Base-by-base conservation (phyloP, 176 grass and related monocot species). In the Raddia distichophylla region DNA sequence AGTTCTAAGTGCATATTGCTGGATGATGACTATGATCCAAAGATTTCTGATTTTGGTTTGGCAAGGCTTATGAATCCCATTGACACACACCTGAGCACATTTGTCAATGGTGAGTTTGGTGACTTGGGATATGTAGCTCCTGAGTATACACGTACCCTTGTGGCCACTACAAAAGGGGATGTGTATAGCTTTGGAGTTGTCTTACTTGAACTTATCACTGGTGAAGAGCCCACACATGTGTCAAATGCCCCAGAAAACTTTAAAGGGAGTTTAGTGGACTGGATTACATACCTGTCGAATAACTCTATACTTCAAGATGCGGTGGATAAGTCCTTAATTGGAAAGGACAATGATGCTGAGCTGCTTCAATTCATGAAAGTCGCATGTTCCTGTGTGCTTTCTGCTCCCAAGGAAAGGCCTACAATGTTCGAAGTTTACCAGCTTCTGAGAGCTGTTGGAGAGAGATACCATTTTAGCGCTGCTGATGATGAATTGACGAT, bases 41-140 rank as follows among this genome's bases (percentile, higher is more conserved):
- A 95, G 63, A 98, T 98, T 55, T 95, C 95, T 19, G 95, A 98
- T 75, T 98, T 98, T 50, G 95, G 95, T 14, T n/a, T 98, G 74
- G 95, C 95, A 74, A 88, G 90, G 89, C 92, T 94, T 64, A 98
- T 98, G 95, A 98, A 98, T 89, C 90, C 92, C 13, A 82, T 98
- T 42, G 92, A 98, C 67, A 98, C 95, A 34, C 95, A 94, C 86
- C 85, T 95, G 22, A 98, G 92, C 73, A 98, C 95, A 64, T 95
- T 98, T 46, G 86, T 95, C 34, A 93, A 91, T 13, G 92, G 92
- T 48, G 92, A 98, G 87, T 98, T 98, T 73, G 95, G 95, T 18
- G 95, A 98, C 75, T 56, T 98, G 33, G 95, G 92, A 1, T 98
- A 98, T 73, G 92, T 98, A 37, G 95, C 95, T 51, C 95, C 95